Percentiles rank a stretch among this genome's conserved stretches.
Evolutionary conservation across 768 basidiomycete species (phyloP).

Genomic region (Mycena kentingensis): DNA sequence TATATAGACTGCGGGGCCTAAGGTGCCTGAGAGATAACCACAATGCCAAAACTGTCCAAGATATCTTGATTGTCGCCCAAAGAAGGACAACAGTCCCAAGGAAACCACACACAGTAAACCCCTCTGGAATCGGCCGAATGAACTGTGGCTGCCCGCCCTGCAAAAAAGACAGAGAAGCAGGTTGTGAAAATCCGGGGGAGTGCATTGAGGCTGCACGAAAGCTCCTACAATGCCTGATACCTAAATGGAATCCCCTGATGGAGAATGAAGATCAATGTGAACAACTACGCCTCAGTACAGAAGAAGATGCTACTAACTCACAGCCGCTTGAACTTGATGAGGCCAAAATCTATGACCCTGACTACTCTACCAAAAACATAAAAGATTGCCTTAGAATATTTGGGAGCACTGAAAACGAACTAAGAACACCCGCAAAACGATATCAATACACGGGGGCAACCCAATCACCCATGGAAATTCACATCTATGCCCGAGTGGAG

Average conservation of each 20-base stretch:
- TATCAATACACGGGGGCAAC: background rate
- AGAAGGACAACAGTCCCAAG: background rate
- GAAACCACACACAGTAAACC: constrained; percentile 5
- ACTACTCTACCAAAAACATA: background rate
- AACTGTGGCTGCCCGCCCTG: constrained; percentile 5
- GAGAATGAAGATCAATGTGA: background rate
- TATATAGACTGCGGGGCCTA: background rate
- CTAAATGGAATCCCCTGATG: constrained; percentile 2
- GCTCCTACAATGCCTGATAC: background rate
- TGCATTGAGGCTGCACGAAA: constrained; percentile 5
- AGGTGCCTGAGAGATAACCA: background rate
- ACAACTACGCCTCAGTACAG: background rate
- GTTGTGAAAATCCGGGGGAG: background rate
- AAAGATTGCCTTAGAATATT: background rate
- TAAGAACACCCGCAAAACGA: background rate
- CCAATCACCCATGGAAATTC: background rate
- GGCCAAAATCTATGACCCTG: no score
- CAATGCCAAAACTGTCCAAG: background rate
- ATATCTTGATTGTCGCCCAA: background rate
- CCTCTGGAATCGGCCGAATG: background rate
- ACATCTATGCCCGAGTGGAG: background rate
- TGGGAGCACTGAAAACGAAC: background rate
- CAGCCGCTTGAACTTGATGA: no score
- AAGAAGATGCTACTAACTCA: background rate
- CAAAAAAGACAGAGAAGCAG: background rate